Conservation (phyloP, 371 early-diverging fungal species). For the Chytridium lagenaria region DNA sequence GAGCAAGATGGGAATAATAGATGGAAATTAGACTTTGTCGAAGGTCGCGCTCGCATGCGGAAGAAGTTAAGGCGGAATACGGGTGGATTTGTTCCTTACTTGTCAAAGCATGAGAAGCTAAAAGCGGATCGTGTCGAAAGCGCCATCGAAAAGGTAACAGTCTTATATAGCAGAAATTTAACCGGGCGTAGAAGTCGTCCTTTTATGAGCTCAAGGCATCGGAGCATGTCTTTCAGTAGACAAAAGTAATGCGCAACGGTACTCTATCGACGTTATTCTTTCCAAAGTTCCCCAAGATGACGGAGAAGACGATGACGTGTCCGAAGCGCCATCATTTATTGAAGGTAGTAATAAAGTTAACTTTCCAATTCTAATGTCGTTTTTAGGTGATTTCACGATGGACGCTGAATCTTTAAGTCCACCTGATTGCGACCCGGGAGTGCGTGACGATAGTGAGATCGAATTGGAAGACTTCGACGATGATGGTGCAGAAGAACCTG, state of each 20-base stretch:
- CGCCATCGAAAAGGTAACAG: slow-evolving; percentile 14
- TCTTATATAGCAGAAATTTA: not conserved
- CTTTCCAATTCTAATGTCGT: slow-evolving; percentile 3
- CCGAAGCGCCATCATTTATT: not conserved
- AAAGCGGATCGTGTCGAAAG: slow-evolving; percentile 14
- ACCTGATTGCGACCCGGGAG: slow-evolving; percentile 22
- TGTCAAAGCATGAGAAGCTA: slow-evolving; percentile 57
- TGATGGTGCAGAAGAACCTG: slow-evolving; percentile 38
- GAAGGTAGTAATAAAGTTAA: not conserved
- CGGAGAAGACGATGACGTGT: slow-evolving; percentile 10
- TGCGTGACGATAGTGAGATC: slow-evolving; percentile 35
- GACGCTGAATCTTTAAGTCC: not conserved
- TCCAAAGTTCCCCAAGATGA: slow-evolving; percentile 13
- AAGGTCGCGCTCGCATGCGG: slow-evolving; percentile 67
- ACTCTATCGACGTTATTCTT: slow-evolving; percentile 12
- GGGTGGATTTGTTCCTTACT: slow-evolving; percentile 43
- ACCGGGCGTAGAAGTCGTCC: not conserved
- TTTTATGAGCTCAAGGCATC: not conserved
- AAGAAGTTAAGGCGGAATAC: slow-evolving; percentile 57
- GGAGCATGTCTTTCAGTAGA: not conserved
- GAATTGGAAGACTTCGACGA: slow-evolving; percentile 50
- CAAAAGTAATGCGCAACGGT: not conserved
- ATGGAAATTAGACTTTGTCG: slow-evolving; percentile 80
- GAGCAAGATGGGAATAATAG: slow-evolving; percentile 41
- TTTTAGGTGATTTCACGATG: slow-evolving; percentile 11